These are phyloP conservation scores for Fagus crenata DNA, from an alignment of 306 rosid genomes.

Conservation along the genomic window DNA sequence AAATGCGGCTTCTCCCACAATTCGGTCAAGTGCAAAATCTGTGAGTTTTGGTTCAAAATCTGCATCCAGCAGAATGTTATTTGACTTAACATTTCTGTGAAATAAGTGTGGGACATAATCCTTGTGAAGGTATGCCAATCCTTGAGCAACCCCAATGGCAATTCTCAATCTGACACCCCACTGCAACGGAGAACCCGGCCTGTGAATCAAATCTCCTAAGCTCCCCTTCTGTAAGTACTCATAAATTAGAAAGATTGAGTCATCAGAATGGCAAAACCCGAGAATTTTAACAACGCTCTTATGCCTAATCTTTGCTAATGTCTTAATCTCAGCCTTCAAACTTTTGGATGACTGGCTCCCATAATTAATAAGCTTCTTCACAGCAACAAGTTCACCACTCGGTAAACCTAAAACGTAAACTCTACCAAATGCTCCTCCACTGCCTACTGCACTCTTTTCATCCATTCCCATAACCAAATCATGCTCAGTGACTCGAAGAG, in stretches of 20 bases:
- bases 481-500: constrained; percentile 87
- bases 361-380: constrained; percentile 79
- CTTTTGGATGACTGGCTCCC: constrained; percentile 67
- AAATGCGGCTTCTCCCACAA: constrained; percentile 81
- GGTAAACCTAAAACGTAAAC: constrained; percentile 71
- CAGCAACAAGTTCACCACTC: constrained; percentile 78
- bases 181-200: constrained; percentile 50
- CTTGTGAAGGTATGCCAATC: constrained; percentile 85
- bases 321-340: constrained; percentile 81
- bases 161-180: constrained; percentile 77
- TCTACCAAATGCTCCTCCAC: constrained; percentile 67
- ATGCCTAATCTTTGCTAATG: constrained; percentile 89
- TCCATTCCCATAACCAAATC: constrained; percentile 79
- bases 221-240: constrained; percentile 80
- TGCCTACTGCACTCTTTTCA: constrained; percentile 70
- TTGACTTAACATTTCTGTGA: constrained; percentile 82
- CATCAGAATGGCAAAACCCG: constrained; percentile 87
- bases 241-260: constrained; percentile 72
- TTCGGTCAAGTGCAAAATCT: constrained; percentile 78
- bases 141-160: constrained; percentile 89
- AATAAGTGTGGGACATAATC: constrained; percentile 87
- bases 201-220: constrained; percentile 70
- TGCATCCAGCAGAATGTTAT: constrained; percentile 74
- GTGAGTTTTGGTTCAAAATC: constrained; percentile 84
- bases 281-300: constrained; percentile 77